Evolutionary conservation across 345 rosid genomes (phyloP).

Genomic region (Eucalyptus cloeziana): DNA sequence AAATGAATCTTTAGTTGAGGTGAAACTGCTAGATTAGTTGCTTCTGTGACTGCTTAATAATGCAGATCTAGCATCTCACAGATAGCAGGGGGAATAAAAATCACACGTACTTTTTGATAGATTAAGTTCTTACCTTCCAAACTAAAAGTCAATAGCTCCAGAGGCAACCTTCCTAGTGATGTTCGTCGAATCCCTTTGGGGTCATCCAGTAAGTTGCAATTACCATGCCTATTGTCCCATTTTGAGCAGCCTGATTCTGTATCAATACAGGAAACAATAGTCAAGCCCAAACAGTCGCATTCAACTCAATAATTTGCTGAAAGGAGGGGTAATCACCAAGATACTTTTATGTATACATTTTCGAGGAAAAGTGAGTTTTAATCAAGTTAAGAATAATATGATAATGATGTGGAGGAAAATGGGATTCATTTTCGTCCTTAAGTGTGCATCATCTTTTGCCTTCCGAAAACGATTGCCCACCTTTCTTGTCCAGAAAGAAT

Average conservation of each 20-base stretch:
- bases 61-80: background rate
- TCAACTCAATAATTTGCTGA: background rate
- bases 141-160: background rate
- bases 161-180: background rate
- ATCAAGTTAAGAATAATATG: no score
- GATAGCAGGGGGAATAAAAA: no score
- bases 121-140: background rate
- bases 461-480: background rate
- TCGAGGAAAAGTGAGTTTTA: background rate
- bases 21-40: background rate
- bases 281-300: background rate
- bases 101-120: no score
- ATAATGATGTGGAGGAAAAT: background rate
- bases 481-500: background rate
- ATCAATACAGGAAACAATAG: background rate
- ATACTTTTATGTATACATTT: background rate
- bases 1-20: background rate
- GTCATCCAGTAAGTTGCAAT: background rate
- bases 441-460: background rate
- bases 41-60: background rate
- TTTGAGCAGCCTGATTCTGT: conserved; percentile 11
- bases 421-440: background rate
- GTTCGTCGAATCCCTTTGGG: background rate
- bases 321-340: background rate
- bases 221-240: conserved; percentile 18